Evolutionary conservation across 2,329 filamentous ascomycete genomes (phyloP), one percentile per base, ranked within the genome.

Genomic region (Diaporthe citri): DNA sequence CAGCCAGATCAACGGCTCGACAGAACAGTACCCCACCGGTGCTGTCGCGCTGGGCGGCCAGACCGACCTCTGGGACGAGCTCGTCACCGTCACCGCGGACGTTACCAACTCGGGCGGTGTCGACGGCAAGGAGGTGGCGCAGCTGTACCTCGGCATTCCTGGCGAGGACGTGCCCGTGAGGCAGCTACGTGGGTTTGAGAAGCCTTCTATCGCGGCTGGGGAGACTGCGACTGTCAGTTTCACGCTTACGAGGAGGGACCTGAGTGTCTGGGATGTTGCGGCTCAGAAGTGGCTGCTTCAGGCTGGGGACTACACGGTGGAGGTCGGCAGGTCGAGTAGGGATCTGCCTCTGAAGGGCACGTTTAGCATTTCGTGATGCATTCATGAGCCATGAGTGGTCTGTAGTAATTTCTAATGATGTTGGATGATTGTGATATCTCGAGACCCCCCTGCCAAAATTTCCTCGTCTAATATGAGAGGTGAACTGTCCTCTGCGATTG

Each of bases 181-280:
- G 57, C 91, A 93, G 81, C 85, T 94, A 22, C 86, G 92, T 8
- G 92, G 92, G 4, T 94, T 94, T 75, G 89, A 90, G 72, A 94
- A 94, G 84, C 84, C 87, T 0, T 84, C 83, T 22, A 76, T 93
- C 56, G 82, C 85, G 17, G 84, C 86, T 0, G 86, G 87, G 0
- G 81, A 86, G 74, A 85, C 82, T 25, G 82, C 83, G 17, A 86
- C 83, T 0, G 83, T 92, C 0, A 82, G 78, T 0, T 89, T 94
- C 74, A 80, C 84, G 34, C 80, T 94, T 52, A 93, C 87, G n/a
- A 86, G 92, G 57, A 87, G 91, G 76, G 92, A 94, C 79, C 79
- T 94, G 66, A 93, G 91, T 81, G 85, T 90, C 41, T 94, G 92
- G 93, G 90, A 93, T 79, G 86, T 88, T 6, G 83, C 81, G 2